A percentile compares a stretch with the other conserved stretches of the same genome.
phyloP scores from a whole-genome alignment of 2,329 filamentous ascomycete species.

The Epichloe amarillans region DNA sequence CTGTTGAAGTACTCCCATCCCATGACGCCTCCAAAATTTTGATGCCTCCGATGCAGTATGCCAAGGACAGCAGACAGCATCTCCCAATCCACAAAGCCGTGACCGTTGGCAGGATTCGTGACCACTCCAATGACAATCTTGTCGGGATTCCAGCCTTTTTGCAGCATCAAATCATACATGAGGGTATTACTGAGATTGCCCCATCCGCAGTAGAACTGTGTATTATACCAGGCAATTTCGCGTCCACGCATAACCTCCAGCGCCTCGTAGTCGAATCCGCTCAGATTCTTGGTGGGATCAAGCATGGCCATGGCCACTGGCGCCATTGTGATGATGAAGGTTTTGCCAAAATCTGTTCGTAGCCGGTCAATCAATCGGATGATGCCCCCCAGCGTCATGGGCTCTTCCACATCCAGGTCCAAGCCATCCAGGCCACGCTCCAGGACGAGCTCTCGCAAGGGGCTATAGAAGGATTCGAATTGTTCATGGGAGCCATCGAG shows the following conservation, averaged over 20 bases:
- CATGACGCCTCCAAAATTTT: slow-evolving; percentile 74
- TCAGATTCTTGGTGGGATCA: slow-evolving; percentile 45
- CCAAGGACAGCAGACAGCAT: slow-evolving; percentile 31
- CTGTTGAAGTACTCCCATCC: slow-evolving; percentile 95
- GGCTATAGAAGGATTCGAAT: slow-evolving; percentile 64
- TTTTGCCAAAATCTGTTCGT: slow-evolving; percentile 52
- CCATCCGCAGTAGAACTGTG: slow-evolving; percentile 90
- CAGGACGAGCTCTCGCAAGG: slow-evolving; percentile 52
- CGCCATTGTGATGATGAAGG: slow-evolving; percentile 68
- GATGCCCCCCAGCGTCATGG: slow-evolving; percentile 52
- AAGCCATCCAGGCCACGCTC: slow-evolving; percentile 51
- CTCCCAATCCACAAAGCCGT: slow-evolving; percentile 35
- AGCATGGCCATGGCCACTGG: slow-evolving; percentile 66
- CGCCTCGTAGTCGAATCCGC: slow-evolving; percentile 67
- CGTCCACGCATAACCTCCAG: slow-evolving; percentile 54
- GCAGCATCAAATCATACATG: slow-evolving; percentile 38
- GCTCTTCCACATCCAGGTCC: slow-evolving; percentile 71
- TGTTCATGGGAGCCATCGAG: slow-evolving; percentile 41
- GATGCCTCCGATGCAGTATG: slow-evolving; percentile 36
- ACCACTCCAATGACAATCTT: slow-evolving; percentile 72
- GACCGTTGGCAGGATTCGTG: slow-evolving; percentile 63
- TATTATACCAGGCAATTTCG: slow-evolving; percentile 74
- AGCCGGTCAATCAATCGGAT: slow-evolving; percentile 55
- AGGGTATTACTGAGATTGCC: slow-evolving; percentile 38
- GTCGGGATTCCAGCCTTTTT: slow-evolving; percentile 54